Conservation (phyloP, 1,284 basidiomycete genomes). For the Peniophora sp. region DNA sequence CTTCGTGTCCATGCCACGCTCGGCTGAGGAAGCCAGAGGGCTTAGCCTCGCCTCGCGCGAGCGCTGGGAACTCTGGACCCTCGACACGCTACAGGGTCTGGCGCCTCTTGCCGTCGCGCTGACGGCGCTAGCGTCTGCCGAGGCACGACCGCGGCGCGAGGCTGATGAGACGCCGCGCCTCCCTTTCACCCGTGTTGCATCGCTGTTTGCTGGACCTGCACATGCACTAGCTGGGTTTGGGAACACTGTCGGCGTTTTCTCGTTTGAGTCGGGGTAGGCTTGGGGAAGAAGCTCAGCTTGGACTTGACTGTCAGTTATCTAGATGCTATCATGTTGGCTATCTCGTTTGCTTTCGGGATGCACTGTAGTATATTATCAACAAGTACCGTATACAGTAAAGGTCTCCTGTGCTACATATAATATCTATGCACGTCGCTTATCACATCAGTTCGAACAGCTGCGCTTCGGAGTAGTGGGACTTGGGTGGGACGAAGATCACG, state of each 20-base stretch:
- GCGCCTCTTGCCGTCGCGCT: conserved; percentile 7
- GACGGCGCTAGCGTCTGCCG: conserved; percentile 15
- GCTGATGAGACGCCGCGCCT: conserved; percentile 38
- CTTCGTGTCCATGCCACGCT: conserved; percentile 15
- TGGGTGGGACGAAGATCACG: no score
- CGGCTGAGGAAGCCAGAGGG: conserved; percentile 27
- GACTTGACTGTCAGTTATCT: no score
- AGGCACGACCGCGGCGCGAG: conserved; percentile 6
- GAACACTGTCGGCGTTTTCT: conserved; percentile 69
- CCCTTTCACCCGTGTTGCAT: conserved; percentile 70
- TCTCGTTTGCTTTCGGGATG: no score
- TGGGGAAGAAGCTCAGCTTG: no score
- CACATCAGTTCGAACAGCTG: no score
- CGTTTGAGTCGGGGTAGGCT: background rate
- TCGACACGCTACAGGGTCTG: conserved; percentile 44
- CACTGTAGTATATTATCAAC: no score
- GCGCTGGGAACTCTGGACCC: conserved; percentile 75
- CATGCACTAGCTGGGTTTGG: conserved; percentile 68
- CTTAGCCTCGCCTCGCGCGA: conserved; percentile 58
- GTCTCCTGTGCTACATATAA: no score
- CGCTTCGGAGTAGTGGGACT: no score
- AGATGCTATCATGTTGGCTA: no score
- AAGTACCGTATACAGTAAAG: no score
- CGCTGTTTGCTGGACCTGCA: conserved; percentile 42
- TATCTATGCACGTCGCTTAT: no score